Evolutionary conservation across 768 basidiomycete species (phyloP).

Genomic region (Daedaleopsis nitida): DNA sequence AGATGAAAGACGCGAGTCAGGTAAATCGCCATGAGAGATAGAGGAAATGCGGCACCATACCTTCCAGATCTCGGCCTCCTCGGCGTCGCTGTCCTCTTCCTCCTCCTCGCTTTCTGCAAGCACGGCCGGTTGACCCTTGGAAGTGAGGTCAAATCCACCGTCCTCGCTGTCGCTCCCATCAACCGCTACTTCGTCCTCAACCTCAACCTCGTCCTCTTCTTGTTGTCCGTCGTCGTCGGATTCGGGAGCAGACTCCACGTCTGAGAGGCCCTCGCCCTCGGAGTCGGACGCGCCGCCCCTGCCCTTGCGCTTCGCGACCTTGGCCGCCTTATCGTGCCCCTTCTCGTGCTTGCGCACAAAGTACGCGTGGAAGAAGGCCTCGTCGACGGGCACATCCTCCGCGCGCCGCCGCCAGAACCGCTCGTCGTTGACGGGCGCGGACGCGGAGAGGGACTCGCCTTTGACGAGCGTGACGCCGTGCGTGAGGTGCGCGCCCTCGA

Average conservation of each 20-base stretch:
- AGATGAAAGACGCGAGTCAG: not conserved
- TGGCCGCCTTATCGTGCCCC: constrained; percentile 50
- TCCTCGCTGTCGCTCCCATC: constrained; percentile 15
- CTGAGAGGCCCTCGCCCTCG: constrained; percentile 30
- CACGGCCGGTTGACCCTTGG: constrained; percentile 9
- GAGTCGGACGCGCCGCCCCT: constrained; percentile 38
- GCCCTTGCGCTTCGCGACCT: constrained; percentile 48
- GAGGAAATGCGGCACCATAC: constrained; percentile 40
- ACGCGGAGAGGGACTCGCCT: constrained; percentile 51
- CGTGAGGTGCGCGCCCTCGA: constrained; percentile 55
- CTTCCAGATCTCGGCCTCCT: constrained; percentile 88
- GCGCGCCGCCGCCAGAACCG: constrained; percentile 69
- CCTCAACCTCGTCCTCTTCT: constrained; percentile 27
- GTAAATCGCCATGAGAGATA: too few relatives aligned
- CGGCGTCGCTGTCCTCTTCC: constrained; percentile 48
- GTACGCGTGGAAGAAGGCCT: constrained; percentile 91
- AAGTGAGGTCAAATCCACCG: constrained; percentile 15
- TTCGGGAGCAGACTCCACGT: constrained; percentile 21
- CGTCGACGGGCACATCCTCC: constrained; percentile 83
- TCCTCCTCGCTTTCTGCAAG: constrained; percentile 29
- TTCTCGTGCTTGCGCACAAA: constrained; percentile 72
- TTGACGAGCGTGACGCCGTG: constrained; percentile 71
- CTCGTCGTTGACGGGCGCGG: constrained; percentile 68
- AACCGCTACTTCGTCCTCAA: constrained; percentile 29
- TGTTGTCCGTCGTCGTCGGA: constrained; percentile 18